Evolutionary conservation across 2,329 filamentous ascomycete species (phyloP).

Genomic region (Alternaria burnsii): DNA sequence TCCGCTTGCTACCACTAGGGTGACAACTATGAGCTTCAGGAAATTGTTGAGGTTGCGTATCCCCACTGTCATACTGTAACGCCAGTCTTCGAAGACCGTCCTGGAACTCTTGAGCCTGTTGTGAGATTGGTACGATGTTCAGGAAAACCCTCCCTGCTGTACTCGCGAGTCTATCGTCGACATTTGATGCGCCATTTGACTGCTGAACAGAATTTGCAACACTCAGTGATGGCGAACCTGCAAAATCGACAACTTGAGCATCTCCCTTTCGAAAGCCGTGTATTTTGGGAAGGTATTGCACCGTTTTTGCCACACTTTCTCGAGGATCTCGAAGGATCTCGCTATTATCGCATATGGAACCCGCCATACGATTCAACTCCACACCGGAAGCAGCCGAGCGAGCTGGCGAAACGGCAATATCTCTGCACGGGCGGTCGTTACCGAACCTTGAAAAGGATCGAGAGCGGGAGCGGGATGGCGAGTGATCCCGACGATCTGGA

Average conservation of each 20-base stretch:
- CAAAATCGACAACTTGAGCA: rapidly evolving
- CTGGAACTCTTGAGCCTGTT: neutral
- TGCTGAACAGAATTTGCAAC: too few relatives aligned
- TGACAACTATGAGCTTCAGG: neutral
- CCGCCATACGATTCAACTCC: neutral
- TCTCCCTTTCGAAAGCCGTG: rapidly evolving
- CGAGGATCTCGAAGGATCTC: neutral
- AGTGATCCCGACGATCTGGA: neutral
- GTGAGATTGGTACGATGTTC: neutral
- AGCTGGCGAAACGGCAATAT: neutral
- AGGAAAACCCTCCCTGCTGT: rapidly evolving
- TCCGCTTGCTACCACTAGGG: neutral
- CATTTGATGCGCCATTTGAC: too few relatives aligned
- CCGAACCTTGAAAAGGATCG: neutral
- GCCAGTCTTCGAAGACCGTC: neutral
- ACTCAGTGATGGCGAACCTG: too few relatives aligned
- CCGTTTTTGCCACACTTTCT: neutral
- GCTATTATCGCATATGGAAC: neutral
- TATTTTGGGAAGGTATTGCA: neutral
- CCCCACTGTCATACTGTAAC: neutral
- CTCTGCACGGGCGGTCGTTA: neutral
- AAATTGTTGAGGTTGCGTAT: neutral
- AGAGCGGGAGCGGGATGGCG: neutral
- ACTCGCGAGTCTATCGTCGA: neutral
- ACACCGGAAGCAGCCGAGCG: neutral